Base-by-base conservation (phyloP, 257 asterid species). In the Anisodus acutangulus region DNA sequence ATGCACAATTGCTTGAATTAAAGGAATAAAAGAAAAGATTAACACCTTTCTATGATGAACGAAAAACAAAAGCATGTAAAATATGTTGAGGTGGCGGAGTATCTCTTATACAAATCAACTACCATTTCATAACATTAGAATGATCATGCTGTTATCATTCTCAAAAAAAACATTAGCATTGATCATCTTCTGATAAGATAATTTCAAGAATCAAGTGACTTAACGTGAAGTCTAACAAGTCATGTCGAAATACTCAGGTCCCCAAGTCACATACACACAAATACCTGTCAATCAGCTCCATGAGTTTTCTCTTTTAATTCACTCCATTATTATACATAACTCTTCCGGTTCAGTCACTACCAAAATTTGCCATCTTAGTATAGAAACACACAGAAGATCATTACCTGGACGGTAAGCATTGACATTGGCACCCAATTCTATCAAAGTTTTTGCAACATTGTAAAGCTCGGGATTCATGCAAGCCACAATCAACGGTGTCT, bases 351-450 rank as follows among this genome's bases (percentile, higher is more conserved):
- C 51, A 26, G 6, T 13, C 81, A 26, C 64, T 11, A 76, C 45
- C 80, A 74, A 60, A 82, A 82, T 19, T 49, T 35, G 10, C 9
- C 62, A 31, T 47, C 60, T n/a, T 47, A 49, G 80, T n/a, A 11
- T 13, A 17, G 0, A 58, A 54, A 59, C 8, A 15, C 6, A 0
- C 19, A 84, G 62, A 84, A 57, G 81, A 16, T 69, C 78, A 53
- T 80, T 88, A 95, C 99, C 99, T 88, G 94, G 91, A 60, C 96
- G 93, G 82, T 89, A 97, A 86, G 97, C 96, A 86, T 95, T 89
- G 84, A 97, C 90, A 84, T 97, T 91, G 78, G 98, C 99, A 76
- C 99, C 99, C 93, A 95, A 87, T 71, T 95, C 98, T 54, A 97
- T 90, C 88, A 95, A 90, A 8, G 98, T 88, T 85, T 90, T 95